A percentile compares a stretch with the other conserved stretches of the same genome.
These are phyloP conservation scores for Tetracladium maxilliforme DNA, from an alignment of 2,329 filamentous ascomycete genomes.

Conservation along the genomic window DNA sequence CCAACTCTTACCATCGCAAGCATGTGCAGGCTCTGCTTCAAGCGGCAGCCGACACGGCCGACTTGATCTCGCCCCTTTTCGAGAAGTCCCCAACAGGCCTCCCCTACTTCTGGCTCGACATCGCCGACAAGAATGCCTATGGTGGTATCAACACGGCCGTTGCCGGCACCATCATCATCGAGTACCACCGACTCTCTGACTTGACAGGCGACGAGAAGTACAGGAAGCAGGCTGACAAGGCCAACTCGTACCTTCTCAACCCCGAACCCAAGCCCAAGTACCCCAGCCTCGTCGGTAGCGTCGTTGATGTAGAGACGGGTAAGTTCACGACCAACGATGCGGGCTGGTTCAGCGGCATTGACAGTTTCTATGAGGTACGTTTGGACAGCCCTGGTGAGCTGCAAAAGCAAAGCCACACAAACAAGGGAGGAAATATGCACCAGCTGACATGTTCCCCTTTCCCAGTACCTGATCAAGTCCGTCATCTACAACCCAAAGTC, in stretches of 20 bases:
- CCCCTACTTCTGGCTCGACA: conserved; percentile 5
- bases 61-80: conserved; percentile 8
- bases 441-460: too few species aligned
- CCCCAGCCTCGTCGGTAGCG: conserved; percentile 9
- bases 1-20: conserved; percentile 7
- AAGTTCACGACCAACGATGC: conserved; percentile 10
- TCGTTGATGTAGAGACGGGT: conserved; percentile 9
- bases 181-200: conserved; percentile 10
- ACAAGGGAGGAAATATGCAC: too few species aligned
- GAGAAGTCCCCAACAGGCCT: conserved; percentile 8
- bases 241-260: conserved; percentile 8
- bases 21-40: conserved; percentile 8
- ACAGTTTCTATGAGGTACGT: conserved; percentile 10
- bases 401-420: not conserved
- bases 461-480: conserved; percentile 10
- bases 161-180: conserved; percentile 10
- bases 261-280: conserved; percentile 8
- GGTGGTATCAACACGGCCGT: conserved; percentile 10
- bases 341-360: conserved; percentile 10
- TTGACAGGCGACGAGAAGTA: conserved; percentile 8
- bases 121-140: conserved; percentile 7
- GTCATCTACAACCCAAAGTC: conserved; percentile 9
- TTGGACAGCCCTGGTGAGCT: not conserved
- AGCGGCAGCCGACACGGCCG: conserved; percentile 8
- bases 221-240: conserved; percentile 6